Evolutionary conservation across 352 stramenopile species (phyloP).

Genomic region (Globisporangium camurandrum): DNA sequence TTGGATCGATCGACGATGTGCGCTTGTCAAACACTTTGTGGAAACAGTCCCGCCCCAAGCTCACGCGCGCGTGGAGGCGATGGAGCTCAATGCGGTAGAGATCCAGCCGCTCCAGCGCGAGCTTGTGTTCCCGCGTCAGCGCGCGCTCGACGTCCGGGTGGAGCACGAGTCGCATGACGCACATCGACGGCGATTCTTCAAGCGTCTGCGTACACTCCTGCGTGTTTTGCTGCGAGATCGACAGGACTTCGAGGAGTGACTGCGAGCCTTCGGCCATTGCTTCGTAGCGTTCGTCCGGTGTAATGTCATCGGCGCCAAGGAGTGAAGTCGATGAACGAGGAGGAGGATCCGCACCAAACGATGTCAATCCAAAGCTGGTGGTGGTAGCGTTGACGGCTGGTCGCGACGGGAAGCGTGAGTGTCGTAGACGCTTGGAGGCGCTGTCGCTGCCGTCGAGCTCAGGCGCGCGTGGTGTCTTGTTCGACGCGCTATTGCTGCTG

Average conservation of each 20-base stretch:
- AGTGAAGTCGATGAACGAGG: background rate
- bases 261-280: conserved; percentile 48
- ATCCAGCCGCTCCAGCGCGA: conserved; percentile 32
- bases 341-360: background rate
- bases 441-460: background rate
- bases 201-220: conserved; percentile 67
- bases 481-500: background rate
- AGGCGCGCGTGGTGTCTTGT: background rate
- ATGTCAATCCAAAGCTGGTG: background rate
- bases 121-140: conserved; percentile 50
- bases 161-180: conserved; percentile 51
- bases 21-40: conserved; percentile 47
- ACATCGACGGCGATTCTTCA: conserved; percentile 50
- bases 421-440: background rate
- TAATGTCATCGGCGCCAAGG: conserved; percentile 8
- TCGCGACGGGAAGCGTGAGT: background rate
- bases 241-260: conserved; percentile 54
- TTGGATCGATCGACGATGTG: conserved; percentile 42
- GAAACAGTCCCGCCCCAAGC: conserved; percentile 49
- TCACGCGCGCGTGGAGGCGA: conserved; percentile 32
- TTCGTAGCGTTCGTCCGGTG: conserved; percentile 23
- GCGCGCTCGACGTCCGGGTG: conserved; percentile 58
- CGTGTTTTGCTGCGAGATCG: conserved; percentile 70
- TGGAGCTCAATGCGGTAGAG: conserved; percentile 62
- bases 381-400: too few species aligned